Percentiles rank a stretch among this genome's conserved stretches.
phyloP scores from a whole-genome alignment of 352 stramenopile species.

The Globisporangium heterothallicum region DNA sequence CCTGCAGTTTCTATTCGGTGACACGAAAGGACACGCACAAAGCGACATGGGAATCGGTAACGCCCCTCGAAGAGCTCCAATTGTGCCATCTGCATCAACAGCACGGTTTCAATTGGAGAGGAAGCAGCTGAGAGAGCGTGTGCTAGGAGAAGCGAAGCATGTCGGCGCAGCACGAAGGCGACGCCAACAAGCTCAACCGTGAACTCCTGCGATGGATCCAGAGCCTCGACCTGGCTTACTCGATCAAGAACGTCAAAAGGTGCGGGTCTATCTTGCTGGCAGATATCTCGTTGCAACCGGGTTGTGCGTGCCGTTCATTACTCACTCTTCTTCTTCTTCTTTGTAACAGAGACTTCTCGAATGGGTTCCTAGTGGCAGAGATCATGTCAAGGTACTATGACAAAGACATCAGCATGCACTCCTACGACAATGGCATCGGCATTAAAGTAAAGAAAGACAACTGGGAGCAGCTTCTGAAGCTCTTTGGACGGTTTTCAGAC shows the following conservation, averaged over 20 bases:
- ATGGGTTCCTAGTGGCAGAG: slow-evolving; percentile 89
- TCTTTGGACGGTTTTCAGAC: slow-evolving; percentile 75
- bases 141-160: background rate
- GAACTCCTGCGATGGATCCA: slow-evolving; percentile 92
- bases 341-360: slow-evolving; percentile 70
- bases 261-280: slow-evolving; percentile 17
- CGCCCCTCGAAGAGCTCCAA: background rate
- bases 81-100: background rate
- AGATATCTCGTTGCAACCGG: background rate
- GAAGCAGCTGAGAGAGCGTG: background rate
- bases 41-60: background rate
- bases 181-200: slow-evolving; percentile 74
- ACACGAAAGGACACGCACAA: slow-evolving; percentile 3
- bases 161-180: slow-evolving; percentile 14
- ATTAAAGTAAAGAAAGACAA: slow-evolving; percentile 90
- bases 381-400: slow-evolving; percentile 91
- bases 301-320: background rate
- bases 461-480: slow-evolving; percentile 82
- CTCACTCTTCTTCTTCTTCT: background rate
- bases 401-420: slow-evolving; percentile 91
- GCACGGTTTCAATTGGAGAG: background rate
- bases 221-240: slow-evolving; percentile 90
- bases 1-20: slow-evolving; percentile 1
- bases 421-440: slow-evolving; percentile 90
- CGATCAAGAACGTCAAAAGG: slow-evolving; percentile 92